These are phyloP conservation scores for Fusarium sp. DNA, from an alignment of 2,329 filamentous ascomycete species.

Conservation along the genomic window DNA sequence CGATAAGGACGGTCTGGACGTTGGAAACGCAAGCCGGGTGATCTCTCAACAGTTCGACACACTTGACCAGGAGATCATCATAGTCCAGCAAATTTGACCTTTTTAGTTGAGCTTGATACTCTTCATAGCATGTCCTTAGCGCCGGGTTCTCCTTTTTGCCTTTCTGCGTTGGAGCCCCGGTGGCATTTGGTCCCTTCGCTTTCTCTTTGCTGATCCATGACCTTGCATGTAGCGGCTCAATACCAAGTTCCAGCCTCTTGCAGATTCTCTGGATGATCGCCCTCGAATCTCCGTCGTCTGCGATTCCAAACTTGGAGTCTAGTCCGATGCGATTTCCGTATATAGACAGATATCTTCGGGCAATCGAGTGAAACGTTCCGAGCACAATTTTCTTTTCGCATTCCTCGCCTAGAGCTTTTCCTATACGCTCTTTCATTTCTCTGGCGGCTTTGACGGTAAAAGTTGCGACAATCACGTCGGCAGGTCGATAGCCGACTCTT, in stretches of 20 bases:
- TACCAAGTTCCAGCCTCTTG: conserved; percentile 72
- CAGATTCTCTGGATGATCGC: conserved; percentile 84
- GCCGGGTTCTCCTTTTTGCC: conserved; percentile 60
- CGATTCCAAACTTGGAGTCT: conserved; percentile 85
- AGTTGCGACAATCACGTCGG: conserved; percentile 92
- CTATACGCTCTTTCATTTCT: conserved; percentile 92
- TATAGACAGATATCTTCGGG: conserved; percentile 80
- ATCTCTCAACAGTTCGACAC: conserved; percentile 77
- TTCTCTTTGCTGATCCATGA: conserved; percentile 78
- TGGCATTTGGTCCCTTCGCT: conserved; percentile 60
- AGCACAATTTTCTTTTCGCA: conserved; percentile 80
- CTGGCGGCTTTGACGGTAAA: conserved; percentile 95
- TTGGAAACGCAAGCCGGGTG: conserved; percentile 86
- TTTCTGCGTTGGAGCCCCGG: conserved; percentile 51
- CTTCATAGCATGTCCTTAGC: conserved; percentile 72
- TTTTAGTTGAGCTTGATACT: conserved; percentile 80
- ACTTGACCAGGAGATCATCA: conserved; percentile 87
- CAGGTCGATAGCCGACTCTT: conserved; percentile 74
- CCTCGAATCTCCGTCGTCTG: conserved; percentile 81
- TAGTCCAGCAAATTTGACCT: conserved; percentile 89
- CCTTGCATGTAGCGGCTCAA: conserved; percentile 76
- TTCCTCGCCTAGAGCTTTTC: conserved; percentile 79
- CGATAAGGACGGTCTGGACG: conserved; percentile 89
- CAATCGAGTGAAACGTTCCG: conserved; percentile 94
- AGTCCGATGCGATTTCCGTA: conserved; percentile 89